Conservation (phyloP, 2,329 filamentous ascomycete genomes). For the Phoma herbarum region DNA sequence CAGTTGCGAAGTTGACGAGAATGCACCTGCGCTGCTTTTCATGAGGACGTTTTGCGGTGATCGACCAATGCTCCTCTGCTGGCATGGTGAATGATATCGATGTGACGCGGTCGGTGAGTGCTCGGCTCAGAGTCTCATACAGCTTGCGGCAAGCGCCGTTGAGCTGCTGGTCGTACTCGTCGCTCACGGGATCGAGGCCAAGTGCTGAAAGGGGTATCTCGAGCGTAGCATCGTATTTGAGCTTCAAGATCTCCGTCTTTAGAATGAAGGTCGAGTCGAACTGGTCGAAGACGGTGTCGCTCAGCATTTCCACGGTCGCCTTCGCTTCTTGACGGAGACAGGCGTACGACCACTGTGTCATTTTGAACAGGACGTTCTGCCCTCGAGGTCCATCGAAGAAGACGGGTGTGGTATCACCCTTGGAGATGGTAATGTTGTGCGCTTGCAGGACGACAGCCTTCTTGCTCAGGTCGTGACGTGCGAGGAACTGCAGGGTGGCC, state of each 20-base stretch:
- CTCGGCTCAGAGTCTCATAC: conserved; percentile 71
- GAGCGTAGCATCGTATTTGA: conserved; percentile 65
- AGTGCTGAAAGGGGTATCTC: conserved; percentile 50
- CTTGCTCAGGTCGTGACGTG: conserved; percentile 74
- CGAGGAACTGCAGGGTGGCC: conserved; percentile 86
- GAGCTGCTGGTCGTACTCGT: conserved; percentile 37
- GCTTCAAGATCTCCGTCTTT: conserved; percentile 60
- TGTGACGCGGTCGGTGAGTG: conserved; percentile 77
- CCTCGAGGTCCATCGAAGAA: conserved; percentile 79
- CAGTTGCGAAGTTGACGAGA: conserved; percentile 73
- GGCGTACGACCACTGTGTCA: conserved; percentile 83
- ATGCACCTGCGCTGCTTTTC: conserved; percentile 54
- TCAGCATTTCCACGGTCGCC: conserved; percentile 76
- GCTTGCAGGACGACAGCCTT: conserved; percentile 67
- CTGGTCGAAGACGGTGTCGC: conserved; percentile 76
- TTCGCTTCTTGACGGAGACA: conserved; percentile 78
- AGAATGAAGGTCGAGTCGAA: conserved; percentile 87
- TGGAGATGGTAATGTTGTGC: conserved; percentile 42
- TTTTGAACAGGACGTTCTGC: conserved; percentile 89
- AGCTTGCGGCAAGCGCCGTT: conserved; percentile 63
- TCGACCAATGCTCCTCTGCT: conserved; percentile 46
- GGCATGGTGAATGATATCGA: conserved; percentile 61
- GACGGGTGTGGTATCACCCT: conserved; percentile 66
- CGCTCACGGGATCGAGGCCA: conserved; percentile 32
- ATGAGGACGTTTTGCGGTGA: conserved; percentile 39